A percentile compares a stretch with the other conserved stretches of the same genome.
These are phyloP conservation scores for Knufia petricola DNA, from an alignment of 2,329 filamentous ascomycete species.

Conservation along the genomic window DNA sequence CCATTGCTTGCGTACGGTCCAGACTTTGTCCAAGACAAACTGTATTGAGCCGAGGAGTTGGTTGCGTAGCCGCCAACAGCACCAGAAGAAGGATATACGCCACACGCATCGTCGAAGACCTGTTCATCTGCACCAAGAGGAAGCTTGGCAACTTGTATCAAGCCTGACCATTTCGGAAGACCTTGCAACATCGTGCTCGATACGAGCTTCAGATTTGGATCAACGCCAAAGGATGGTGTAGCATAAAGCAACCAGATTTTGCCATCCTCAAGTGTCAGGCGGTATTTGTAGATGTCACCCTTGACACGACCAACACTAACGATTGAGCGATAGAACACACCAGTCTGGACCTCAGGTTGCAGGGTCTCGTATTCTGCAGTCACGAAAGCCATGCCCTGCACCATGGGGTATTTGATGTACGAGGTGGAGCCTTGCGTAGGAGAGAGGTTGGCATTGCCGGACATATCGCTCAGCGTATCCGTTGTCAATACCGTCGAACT, in stretches of 20 bases:
- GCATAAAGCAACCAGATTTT: conserved; percentile 75
- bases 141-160: conserved; percentile 75
- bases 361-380: conserved; percentile 65
- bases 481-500: conserved; percentile 47
- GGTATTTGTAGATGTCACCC: conserved; percentile 64
- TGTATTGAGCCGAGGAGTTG: conserved; percentile 59
- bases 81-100: conserved; percentile 60
- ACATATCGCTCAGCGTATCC: conserved; percentile 46
- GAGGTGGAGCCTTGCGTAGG: conserved; percentile 44
- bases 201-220: conserved; percentile 57
- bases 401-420: conserved; percentile 65
- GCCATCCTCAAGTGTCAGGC: conserved; percentile 60
- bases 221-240: conserved; percentile 44
- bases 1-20: conserved; percentile 49
- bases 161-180: conserved; percentile 60
- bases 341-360: conserved; percentile 63
- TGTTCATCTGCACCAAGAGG: conserved; percentile 52
- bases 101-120: conserved; percentile 65
- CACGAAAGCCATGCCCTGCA: conserved; percentile 83
- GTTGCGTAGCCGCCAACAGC: conserved; percentile 54
- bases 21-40: conserved; percentile 60
- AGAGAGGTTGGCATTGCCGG: conserved; percentile 58
- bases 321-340: conserved; percentile 63
- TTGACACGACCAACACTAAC: conserved; percentile 45
- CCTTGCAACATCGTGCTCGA: conserved; percentile 59